These are phyloP conservation scores for Rhipidocladum racemiflorum DNA, from an alignment of 176 grass and related monocot genomes.

Conservation along the genomic window DNA sequence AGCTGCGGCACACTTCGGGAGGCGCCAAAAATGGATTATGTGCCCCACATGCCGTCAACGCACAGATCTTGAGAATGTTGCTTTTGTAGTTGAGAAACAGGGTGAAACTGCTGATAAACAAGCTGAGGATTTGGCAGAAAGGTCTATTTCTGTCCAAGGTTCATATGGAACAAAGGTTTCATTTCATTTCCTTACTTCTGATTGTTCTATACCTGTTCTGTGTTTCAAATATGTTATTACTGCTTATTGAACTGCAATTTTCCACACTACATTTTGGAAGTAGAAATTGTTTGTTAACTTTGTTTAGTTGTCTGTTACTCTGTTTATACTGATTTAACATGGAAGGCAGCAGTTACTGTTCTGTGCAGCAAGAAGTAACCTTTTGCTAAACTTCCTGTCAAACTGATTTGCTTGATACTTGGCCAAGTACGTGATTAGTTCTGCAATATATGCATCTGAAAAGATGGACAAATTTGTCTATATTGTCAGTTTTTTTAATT, in stretches of 20 bases:
- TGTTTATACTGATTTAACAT: not conserved
- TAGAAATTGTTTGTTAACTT: not conserved
- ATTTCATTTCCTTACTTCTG: slow-evolving; percentile 26
- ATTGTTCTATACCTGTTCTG: not conserved
- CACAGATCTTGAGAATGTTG: slow-evolving; percentile 80
- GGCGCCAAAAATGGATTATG: slow-evolving; percentile 78
- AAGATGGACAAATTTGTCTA: slow-evolving; percentile 4
- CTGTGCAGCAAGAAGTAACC: not conserved
- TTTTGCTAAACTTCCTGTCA: not conserved
- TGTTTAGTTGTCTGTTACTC: not conserved
- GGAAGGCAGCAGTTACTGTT: not conserved
- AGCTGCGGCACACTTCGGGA: slow-evolving; percentile 50
- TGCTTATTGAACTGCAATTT: slow-evolving; percentile 15
- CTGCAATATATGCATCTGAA: slow-evolving; percentile 11
- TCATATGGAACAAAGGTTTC: slow-evolving; percentile 94
- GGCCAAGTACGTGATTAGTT: not conserved
- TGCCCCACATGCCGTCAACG: slow-evolving; percentile 88
- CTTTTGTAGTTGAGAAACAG: slow-evolving; percentile 80
- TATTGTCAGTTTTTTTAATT: not conserved
- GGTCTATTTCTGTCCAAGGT: slow-evolving; percentile 61
- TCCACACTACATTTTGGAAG: not conserved
- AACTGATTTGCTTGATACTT: not conserved
- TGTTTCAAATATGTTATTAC: slow-evolving; percentile 12
- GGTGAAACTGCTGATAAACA: slow-evolving; percentile 39
- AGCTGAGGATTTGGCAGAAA: slow-evolving; percentile 54